Percentiles rank a stretch among this genome's conserved stretches.
Evolutionary conservation across 345 rosid genomes (phyloP).

Genomic region (Carallia pectinifolia): DNA sequence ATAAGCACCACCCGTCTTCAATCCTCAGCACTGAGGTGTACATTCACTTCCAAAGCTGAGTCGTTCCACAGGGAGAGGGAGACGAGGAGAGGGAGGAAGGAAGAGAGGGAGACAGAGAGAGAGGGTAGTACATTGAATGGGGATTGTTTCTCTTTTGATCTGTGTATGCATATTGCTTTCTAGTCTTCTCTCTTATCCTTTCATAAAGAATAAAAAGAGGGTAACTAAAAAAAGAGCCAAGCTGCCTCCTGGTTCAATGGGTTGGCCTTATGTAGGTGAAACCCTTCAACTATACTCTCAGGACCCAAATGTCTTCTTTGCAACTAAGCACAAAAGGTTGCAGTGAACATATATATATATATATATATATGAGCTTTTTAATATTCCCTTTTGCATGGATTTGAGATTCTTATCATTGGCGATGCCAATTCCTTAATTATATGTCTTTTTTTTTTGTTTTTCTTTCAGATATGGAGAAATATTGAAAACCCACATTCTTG

Average conservation of each 20-base stretch:
- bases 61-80: background rate
- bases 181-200: conserved; percentile 33
- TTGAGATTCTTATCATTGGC: background rate
- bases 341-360: background rate
- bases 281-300: conserved; percentile 51
- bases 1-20: conserved; percentile 21
- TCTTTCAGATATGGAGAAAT: conserved; percentile 40
- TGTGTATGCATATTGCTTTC: conserved; percentile 40
- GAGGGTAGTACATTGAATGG: conserved; percentile 30
- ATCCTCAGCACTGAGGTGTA: background rate
- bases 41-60: background rate
- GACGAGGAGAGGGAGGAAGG: background rate
- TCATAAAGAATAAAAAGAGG: conserved; percentile 8
- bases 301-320: conserved; percentile 51
- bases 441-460: background rate
- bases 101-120: conserved; percentile 7
- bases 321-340: conserved; percentile 40
- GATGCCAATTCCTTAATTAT: background rate
- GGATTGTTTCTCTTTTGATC: conserved; percentile 24
- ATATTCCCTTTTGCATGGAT: conserved; percentile 3
- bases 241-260: conserved; percentile 62
- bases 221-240: conserved; percentile 3
- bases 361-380: background rate
- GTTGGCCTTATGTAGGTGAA: conserved; percentile 62
- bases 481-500: conserved; percentile 53